Conservation (phyloP, 805 yeast genomes). For the Maudiozyma turicensis region DNA sequence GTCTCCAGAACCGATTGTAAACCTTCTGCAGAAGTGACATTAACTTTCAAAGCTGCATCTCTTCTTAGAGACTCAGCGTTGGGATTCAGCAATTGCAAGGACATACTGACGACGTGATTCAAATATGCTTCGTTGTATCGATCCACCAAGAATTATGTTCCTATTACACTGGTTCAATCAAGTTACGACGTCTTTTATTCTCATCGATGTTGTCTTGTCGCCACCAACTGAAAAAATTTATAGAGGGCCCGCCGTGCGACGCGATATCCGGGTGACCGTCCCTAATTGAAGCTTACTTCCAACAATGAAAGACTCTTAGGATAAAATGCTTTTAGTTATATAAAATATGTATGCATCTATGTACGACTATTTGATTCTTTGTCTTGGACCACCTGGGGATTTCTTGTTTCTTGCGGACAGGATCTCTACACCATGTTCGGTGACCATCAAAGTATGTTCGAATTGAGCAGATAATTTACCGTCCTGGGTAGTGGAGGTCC, state of each 20-base stretch:
- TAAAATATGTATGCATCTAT: neutral
- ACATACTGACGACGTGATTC: slow-evolving; percentile 24
- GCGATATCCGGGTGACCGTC: neutral
- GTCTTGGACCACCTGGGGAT: slow-evolving; percentile 83
- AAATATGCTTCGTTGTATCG: too few species aligned
- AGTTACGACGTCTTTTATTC: neutral
- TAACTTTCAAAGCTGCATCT: slow-evolving; percentile 90
- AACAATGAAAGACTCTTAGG: too few species aligned
- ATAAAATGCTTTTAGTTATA: neutral
- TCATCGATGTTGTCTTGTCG: neutral
- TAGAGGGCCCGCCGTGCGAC: neutral
- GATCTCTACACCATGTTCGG: slow-evolving; percentile 89
- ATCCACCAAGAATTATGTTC: too few species aligned
- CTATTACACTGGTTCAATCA: too few species aligned
- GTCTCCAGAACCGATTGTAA: slow-evolving; percentile 85
- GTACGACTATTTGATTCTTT: slow-evolving; percentile 35
- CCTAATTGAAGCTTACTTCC: too few species aligned
- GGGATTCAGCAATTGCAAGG: slow-evolving; percentile 85
- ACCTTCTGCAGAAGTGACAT: slow-evolving; percentile 94
- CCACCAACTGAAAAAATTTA: neutral
- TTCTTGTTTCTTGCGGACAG: slow-evolving; percentile 69
- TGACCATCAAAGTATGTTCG: slow-evolving; percentile 84
- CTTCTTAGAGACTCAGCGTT: slow-evolving; percentile 96
- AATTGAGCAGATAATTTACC: slow-evolving; percentile 90
- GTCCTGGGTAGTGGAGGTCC: slow-evolving; percentile 91